These are phyloP conservation scores for Paramecium pentaurelia DNA, from an alignment of 73 alveolate genomes.

Conservation along the genomic window DNA sequence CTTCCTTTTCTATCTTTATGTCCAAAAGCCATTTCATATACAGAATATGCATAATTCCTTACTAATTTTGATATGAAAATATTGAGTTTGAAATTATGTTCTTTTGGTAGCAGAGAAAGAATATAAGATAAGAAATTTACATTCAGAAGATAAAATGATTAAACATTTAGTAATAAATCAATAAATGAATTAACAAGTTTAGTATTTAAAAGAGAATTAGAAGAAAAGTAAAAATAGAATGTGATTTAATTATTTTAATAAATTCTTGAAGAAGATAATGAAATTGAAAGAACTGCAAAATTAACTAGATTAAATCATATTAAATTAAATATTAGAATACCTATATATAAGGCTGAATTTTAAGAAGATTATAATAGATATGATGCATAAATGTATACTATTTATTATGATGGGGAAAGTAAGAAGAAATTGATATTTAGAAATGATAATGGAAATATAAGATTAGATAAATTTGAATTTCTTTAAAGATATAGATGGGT, in stretches of 20 bases:
- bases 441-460: not conserved
- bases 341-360: not conserved
- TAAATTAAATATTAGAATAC: not conserved
- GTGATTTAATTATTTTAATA: not conserved
- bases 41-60: not conserved
- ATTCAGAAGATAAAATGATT: not conserved
- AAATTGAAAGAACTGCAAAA: not conserved
- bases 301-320: not conserved
- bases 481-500: conserved; percentile 1
- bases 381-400: not conserved
- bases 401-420: not conserved
- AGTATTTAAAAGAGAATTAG: not conserved
- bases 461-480: not conserved
- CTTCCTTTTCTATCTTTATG: not conserved
- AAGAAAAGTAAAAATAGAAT: not conserved
- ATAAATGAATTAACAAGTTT: not conserved
- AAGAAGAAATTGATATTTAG: not conserved
- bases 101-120: not conserved
- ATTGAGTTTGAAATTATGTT: not conserved
- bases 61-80: not conserved
- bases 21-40: not conserved
- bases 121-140: not conserved
- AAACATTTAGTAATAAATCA: not conserved
- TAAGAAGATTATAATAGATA: not conserved
- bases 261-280: not conserved